Evolutionary conservation across 1,284 basidiomycete genomes (phyloP).

Genomic region (Sanghuangporus sanghuang): DNA sequence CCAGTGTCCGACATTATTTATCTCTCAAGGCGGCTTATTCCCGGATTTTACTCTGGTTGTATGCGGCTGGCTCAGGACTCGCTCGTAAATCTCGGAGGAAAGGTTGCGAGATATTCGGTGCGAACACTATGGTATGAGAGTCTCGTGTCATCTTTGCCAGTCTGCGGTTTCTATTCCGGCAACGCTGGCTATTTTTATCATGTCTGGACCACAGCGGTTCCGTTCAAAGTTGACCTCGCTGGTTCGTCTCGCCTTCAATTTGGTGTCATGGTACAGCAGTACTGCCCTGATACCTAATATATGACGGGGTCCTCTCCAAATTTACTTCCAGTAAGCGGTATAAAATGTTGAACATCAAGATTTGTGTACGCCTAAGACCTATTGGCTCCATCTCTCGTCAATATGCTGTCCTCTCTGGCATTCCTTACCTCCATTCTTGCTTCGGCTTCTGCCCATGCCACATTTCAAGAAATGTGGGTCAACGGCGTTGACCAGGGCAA

Average conservation of each 20-base stretch:
- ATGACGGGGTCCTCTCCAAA: not conserved
- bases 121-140: not conserved
- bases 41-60: slow-evolving; percentile 9
- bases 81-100: slow-evolving; percentile 3
- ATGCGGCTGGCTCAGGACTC: not conserved
- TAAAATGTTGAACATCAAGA: not conserved
- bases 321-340: not conserved
- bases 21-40: not conserved
- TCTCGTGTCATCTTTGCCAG: not conserved
- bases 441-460: slow-evolving; percentile 42
- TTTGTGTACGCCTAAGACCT: not conserved
- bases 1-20: not conserved
- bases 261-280: not conserved
- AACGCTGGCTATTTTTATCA: not conserved
- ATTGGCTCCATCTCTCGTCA: not conserved
- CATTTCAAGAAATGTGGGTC: slow-evolving; percentile 51
- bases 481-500: slow-evolving; percentile 44
- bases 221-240: not conserved
- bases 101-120: not conserved
- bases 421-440: slow-evolving; percentile 33
- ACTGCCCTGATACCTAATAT: not conserved
- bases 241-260: slow-evolving; percentile 1
- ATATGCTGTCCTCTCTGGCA: slow-evolving; percentile 19
- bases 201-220: not conserved
- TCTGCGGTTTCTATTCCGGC: not conserved